Base-by-base conservation (phyloP, 345 rosid species). In the Anacardium occidentale region DNA sequence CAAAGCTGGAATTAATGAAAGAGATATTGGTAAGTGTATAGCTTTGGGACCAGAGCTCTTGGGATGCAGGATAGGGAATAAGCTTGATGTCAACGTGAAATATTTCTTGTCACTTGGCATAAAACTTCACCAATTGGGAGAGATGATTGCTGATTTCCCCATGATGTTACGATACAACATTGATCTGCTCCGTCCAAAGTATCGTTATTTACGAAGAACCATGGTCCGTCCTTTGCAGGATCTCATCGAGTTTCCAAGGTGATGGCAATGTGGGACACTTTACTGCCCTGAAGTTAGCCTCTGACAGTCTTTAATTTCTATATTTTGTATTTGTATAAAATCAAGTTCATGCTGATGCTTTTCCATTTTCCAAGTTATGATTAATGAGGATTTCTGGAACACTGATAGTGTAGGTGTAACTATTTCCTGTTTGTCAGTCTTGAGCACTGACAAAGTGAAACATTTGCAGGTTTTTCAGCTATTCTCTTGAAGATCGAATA, bases 131-230 rank as follows among this genome's bases (percentile, higher is more conserved):
- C 89, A 84, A 54, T 72, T 94, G 62, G 97, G 97, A 5, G 86
- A 85, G 83, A 94, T 94, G 97, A 81, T 92, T 67, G 92, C 95
- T 59, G 95, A 89, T 81, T 94, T 94, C 79, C 97, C 95, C 40
- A 81, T 86, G 96, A 84, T 94, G 40, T 97, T 92, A 15, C 84
- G 91, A 24, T 89, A 94, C 82, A 90, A 87, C 64, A 75, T 86
- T 20, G 95, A 88, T 58, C 80, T 80, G 56, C 85, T 94, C 45
- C 90, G 92, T 25, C 97, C 97, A 2, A 94, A 94, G 82, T 89
- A 94, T 72, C 80, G 69, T 3, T 94, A 89, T 84, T 78, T 92
- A 79, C 83, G 97, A 79, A 85, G 93, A 81, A 85, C 80, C 26
- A 90, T 94, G 97, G 84, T 92, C 76, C 89, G 91, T 5, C 95